Evolutionary conservation across 208 protist genomes (phyloP).

Genomic region (Wallacemonas sp.): DNA sequence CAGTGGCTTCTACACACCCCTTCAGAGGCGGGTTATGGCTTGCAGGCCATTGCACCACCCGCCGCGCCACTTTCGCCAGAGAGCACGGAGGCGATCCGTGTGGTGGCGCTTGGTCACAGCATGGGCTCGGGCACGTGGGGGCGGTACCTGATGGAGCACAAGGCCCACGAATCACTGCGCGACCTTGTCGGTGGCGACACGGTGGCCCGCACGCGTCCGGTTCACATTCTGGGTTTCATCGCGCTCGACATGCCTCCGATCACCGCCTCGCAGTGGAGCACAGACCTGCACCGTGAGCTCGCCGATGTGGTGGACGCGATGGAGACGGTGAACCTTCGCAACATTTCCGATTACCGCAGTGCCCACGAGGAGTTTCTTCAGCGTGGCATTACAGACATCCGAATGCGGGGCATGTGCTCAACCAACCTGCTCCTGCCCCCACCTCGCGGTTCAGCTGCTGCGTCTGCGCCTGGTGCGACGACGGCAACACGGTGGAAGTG

Average conservation of each 20-base stretch:
- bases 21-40: neutral
- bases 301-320: constrained; percentile 38
- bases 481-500: constrained; percentile 40
- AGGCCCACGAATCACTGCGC: neutral
- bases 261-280: constrained; percentile 23
- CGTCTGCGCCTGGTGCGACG: neutral
- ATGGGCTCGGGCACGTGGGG: constrained; percentile 64
- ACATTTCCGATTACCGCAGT: constrained; percentile 41
- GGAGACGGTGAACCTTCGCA: constrained; percentile 35
- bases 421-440: constrained; percentile 48
- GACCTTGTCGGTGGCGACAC: neutral
- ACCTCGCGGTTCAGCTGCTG: constrained; percentile 12
- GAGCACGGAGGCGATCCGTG: neutral
- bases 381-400: constrained; percentile 42
- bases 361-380: constrained; percentile 54
- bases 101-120: constrained; percentile 63
- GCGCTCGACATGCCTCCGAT: constrained; percentile 66
- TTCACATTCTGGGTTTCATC: constrained; percentile 30
- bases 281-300: constrained; percentile 30
- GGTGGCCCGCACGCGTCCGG: neutral
- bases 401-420: constrained; percentile 45
- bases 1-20: constrained; percentile 26
- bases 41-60: neutral
- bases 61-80: neutral
- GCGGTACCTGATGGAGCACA: constrained; percentile 45